phyloP scores from a whole-genome alignment of 2,329 filamentous ascomycete genomes.

The Penicillium sp. region DNA sequence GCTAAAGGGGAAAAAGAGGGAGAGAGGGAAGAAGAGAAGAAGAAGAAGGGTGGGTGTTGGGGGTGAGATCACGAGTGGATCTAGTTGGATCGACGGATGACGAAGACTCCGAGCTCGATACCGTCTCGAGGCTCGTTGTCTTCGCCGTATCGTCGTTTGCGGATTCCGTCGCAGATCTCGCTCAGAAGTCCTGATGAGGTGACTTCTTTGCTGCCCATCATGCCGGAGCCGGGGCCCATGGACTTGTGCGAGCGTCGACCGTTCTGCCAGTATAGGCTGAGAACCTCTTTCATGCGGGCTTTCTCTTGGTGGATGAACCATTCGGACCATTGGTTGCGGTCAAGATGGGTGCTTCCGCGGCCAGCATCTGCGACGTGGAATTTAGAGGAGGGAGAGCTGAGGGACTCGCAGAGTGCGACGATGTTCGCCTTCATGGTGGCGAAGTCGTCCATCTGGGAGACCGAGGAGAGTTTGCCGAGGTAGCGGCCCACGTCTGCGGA shows the following conservation, averaged over 20 bases:
- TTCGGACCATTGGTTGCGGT: conserved; percentile 59
- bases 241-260: conserved; percentile 35
- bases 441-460: conserved; percentile 57
- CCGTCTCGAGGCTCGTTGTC: conserved; percentile 46
- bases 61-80: neutral
- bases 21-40: conserved; percentile 7
- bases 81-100: conserved; percentile 48
- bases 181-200: conserved; percentile 59
- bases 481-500: conserved; percentile 57
- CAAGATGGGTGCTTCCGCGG: conserved; percentile 53
- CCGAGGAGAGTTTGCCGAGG: conserved; percentile 56
- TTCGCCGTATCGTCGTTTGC: conserved; percentile 49
- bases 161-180: conserved; percentile 61
- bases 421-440: conserved; percentile 50
- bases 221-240: conserved; percentile 24
- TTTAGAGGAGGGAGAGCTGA: conserved; percentile 41
- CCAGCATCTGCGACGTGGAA: conserved; percentile 53
- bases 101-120: conserved; percentile 52
- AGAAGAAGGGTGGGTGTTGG: neutral
- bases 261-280: conserved; percentile 45
- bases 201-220: conserved; percentile 45
- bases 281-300: conserved; percentile 55
- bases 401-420: conserved; percentile 39
- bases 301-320: conserved; percentile 69
- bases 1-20: conserved; percentile 13